These are phyloP conservation scores for Nectriaceae sp. DNA, from an alignment of 2,329 filamentous ascomycete species.

Conservation along the genomic window DNA sequence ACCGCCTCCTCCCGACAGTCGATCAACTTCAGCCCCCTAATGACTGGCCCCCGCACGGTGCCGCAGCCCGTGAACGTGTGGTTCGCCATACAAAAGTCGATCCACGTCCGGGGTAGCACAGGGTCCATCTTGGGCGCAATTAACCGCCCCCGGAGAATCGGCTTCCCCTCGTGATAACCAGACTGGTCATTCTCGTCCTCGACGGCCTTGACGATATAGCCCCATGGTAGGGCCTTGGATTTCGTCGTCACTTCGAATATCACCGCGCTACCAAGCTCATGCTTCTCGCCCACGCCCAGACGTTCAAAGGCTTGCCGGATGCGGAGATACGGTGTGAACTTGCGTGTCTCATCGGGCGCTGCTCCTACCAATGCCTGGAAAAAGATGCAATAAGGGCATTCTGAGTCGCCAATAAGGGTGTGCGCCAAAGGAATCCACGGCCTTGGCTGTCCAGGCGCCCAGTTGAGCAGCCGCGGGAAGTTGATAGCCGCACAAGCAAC, in stretches of 20 bases:
- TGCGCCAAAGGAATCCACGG: slow-evolving; percentile 40
- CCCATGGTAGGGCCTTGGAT: slow-evolving; percentile 39
- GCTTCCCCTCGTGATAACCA: slow-evolving; percentile 20
- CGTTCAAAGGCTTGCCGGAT: slow-evolving; percentile 41
- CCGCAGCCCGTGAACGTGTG: slow-evolving; percentile 29
- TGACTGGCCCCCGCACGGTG: slow-evolving; percentile 12
- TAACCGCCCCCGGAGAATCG: slow-evolving; percentile 33
- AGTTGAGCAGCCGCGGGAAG: slow-evolving; percentile 38
- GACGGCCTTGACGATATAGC: slow-evolving; percentile 35
- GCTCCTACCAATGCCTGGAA: slow-evolving; percentile 38
- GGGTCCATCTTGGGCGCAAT: slow-evolving; percentile 33
- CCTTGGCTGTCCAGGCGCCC: slow-evolving; percentile 36
- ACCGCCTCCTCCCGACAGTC: slow-evolving; percentile 33
- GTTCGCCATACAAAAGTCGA: slow-evolving; percentile 36
- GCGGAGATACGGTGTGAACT: slow-evolving; percentile 40
- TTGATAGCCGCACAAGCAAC: slow-evolving; percentile 36
- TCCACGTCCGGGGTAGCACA: slow-evolving; percentile 34
- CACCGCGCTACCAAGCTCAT: slow-evolving; percentile 37
- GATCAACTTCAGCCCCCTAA: slow-evolving; percentile 34
- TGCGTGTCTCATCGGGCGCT: slow-evolving; percentile 30
- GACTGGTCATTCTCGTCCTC: slow-evolving; percentile 26
- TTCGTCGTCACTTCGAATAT: slow-evolving; percentile 39
- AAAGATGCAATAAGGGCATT: slow-evolving; percentile 42
- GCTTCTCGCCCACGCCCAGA: slow-evolving; percentile 38
- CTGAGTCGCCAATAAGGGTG: slow-evolving; percentile 28